phyloP scores from a whole-genome alignment of 176 grass and related monocot species.

The Phoenix dactylifera region DNA sequence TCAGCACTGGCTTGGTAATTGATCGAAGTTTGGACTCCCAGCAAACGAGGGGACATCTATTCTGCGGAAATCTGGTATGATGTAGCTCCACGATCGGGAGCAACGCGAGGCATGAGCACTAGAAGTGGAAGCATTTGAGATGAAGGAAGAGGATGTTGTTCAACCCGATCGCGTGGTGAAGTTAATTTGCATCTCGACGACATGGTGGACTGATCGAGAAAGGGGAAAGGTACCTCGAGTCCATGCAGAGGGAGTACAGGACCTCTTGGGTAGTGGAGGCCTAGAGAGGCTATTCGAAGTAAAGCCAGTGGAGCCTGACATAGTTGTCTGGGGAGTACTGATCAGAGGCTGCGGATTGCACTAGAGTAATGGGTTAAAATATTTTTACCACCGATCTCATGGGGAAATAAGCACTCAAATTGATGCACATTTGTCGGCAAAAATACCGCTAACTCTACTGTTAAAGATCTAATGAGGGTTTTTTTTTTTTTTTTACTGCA shows the following conservation, averaged over 20 bases:
- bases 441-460: no score
- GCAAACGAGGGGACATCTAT: neutral
- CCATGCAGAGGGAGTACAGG: no score
- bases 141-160: neutral
- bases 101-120: neutral
- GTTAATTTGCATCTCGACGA: neutral
- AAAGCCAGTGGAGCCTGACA: neutral
- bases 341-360: no score
- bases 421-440: no score
- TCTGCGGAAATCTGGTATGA: neutral
- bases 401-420: no score
- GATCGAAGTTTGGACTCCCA: no score
- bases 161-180: constrained; percentile 1
- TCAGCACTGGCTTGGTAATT: no score
- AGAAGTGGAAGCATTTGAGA: constrained; percentile 1
- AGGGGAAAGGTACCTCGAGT: neutral
- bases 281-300: neutral
- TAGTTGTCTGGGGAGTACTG: neutral
- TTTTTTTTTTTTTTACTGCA: no score
- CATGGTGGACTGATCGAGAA: neutral
- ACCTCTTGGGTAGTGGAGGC: no score
- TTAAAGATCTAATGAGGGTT: no score
- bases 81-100: neutral
- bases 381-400: no score
- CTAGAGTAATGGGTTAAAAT: no score